Evolutionary conservation across 352 stramenopile genomes (phyloP), one percentile per base, ranked within the genome.

Genomic region (Globisporangium cystogenes): DNA sequence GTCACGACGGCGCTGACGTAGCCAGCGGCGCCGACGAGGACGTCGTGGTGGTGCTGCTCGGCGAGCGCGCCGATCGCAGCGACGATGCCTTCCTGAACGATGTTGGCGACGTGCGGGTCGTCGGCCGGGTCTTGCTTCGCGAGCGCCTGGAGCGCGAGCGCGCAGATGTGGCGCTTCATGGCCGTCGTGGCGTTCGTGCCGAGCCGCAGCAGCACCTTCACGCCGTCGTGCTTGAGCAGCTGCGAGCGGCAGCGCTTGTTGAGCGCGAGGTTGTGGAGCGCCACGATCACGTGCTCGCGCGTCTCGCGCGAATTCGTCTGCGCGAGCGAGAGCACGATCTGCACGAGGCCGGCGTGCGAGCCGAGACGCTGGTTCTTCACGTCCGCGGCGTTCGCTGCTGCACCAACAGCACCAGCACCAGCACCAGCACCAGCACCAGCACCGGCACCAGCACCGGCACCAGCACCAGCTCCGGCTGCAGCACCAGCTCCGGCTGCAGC

Each of bases 181-280:
- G 66, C 52, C 2, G 68, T 66, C 29, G 65, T 55, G 2, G 75
- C 64, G 27, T 33, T 79, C 14, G 67, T 74, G 1, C 65, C 75
- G 18, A 90, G 66, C 1, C 67, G 64, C 16, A 91, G 55, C 16
- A 90, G 60, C 35, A 72, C 68, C 52, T 86, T 87, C n/a, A 90
- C 76, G n/a, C 70, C 82, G 49, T 93, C 78, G 55, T 88, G 61
- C 60, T 85, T 83, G 62, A 91, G 74, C 26, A 93, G 52, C 26
- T 89, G 74, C 52, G 72, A 60, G 23, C 83, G 77, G 55, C 72
- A 85, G 26, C 74, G 77, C 26, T 61, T 65, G 52, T 82, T 63
- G 24, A 68, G 58, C 29, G 76, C 69, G 16, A 91, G 60, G 60
- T 87, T 93, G 59, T 86, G 68, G 21, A 93, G 53, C 21, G 78